These are phyloP conservation scores for Chenopodium suecicum DNA, from an alignment of 148 eudicot species.

Conservation along the genomic window DNA sequence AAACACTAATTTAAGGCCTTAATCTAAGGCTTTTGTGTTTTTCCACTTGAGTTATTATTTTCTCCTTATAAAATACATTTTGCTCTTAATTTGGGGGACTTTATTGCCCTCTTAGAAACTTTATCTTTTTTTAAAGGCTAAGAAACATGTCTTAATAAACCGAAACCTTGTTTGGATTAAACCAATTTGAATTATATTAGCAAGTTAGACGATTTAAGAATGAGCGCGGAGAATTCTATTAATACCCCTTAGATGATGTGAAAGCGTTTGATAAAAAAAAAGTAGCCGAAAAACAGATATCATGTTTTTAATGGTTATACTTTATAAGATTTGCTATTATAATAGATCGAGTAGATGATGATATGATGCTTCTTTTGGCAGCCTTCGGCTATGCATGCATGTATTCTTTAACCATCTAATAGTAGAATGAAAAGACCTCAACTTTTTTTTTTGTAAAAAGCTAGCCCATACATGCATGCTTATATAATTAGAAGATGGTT, in stretches of 20 bases:
- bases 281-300: neutral
- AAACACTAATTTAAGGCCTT: conserved; percentile 13
- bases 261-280: conserved; percentile 6
- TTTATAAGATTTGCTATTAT: conserved; percentile 4
- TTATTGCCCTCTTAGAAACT: neutral
- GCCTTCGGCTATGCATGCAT: conserved; percentile 9
- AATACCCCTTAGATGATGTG: neutral
- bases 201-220: too few species aligned
- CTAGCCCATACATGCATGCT: neutral
- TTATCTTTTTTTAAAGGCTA: too few species aligned
- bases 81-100: neutral
- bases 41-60: neutral
- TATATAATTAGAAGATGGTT: neutral
- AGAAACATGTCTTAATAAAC: too few species aligned
- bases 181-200: too few species aligned
- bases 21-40: conserved; percentile 3
- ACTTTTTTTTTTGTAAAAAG: neutral
- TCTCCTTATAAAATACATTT: too few species aligned
- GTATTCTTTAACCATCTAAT: neutral
- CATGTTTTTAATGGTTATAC: neutral
- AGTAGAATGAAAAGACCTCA: conserved; percentile 7
- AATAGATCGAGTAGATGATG: neutral
- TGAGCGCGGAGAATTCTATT: too few species aligned
- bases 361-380: conserved; percentile 17
- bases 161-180: too few species aligned